Percentiles rank a stretch among this genome's conserved stretches.
Conservation (phyloP, 2,329 filamentous ascomycete genomes). For the Geosmithia flava region DNA sequence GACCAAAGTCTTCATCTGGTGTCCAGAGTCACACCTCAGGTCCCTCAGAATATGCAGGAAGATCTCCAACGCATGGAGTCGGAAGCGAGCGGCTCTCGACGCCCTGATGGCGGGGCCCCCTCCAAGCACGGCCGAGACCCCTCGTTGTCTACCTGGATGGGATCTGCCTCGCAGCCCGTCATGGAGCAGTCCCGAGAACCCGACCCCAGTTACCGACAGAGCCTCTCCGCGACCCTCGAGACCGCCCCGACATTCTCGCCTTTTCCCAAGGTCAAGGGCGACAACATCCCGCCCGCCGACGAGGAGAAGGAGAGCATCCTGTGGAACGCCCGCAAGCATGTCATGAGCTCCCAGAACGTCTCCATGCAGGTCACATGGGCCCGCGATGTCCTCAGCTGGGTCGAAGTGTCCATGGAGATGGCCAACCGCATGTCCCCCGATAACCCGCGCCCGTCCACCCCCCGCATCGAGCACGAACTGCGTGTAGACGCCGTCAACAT, state of each 20-base stretch:
- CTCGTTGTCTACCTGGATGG: constrained; percentile 24
- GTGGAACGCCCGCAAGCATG: constrained; percentile 70
- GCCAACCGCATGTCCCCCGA: constrained; percentile 49
- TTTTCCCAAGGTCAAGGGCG: constrained; percentile 76
- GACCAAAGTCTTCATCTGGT: constrained; percentile 18
- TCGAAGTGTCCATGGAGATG: constrained; percentile 72
- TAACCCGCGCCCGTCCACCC: constrained; percentile 57
- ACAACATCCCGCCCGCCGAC: constrained; percentile 86
- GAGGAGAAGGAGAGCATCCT: constrained; percentile 87
- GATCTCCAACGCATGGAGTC: constrained; percentile 85
- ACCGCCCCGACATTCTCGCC: constrained; percentile 71
- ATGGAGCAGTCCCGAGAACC: constrained; percentile 9
- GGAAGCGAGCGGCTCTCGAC: constrained; percentile 42
- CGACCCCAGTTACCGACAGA: constrained; percentile 11
- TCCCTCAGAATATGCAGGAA: constrained; percentile 93
- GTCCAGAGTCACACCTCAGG: constrained; percentile 80
- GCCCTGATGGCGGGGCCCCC: constrained; percentile 13
- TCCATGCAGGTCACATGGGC: constrained; percentile 97
- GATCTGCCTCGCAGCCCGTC: background rate
- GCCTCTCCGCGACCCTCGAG: constrained; percentile 19
- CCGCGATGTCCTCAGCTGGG: constrained; percentile 79
- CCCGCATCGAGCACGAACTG: constrained; percentile 78
- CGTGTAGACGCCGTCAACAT: constrained; percentile 85
- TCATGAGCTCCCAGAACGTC: constrained; percentile 87
- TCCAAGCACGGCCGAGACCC: constrained; percentile 28